Evolutionary conservation across 805 yeast species (phyloP), one percentile per base, ranked within the genome.

Genomic region (Metschnikowia continentalis): DNA sequence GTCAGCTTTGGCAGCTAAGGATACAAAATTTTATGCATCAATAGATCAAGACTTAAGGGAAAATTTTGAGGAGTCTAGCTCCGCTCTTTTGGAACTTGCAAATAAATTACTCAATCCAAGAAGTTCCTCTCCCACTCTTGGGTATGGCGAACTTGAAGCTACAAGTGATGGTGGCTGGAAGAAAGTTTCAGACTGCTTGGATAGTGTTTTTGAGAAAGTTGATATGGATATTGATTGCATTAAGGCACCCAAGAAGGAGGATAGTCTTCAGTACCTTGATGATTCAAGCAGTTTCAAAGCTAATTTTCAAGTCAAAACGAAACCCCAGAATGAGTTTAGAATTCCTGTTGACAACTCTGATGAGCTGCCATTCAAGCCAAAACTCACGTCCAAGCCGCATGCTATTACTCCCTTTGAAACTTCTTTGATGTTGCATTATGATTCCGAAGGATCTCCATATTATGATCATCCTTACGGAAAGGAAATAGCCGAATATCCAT

Each of bases 391-490:
- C 1, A 94, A 94, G 64, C 98, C 97, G 0, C 77, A 88, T 64
- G 80, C 89, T 0, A 44, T 84, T 7, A 68, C 66, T 42, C 68
- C 88, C 0, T 75, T 84, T 20, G 80, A 80, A n/a, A 81, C 83
- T 26, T 70, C 82, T 5, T 51, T 78, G 40, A 42, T 20, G 15
- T 32, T 49, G 17, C 41, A 26, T 22, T 43, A 47, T 2, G 51
- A 49, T 19, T 48, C 41, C 8, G 41, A 42, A 15, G 42, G 42
- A 13, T 19, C 20, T 30, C 42, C 42, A 11, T 32, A 15, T 65
- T 86, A 83, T 62, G 77, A 76, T 8, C 94, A 94, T 46, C 99
- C 99, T 0, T 92, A 94, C 61, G 79, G 74, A 43, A 66, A 69
- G 36, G 98, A 92, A 67, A 92, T 92, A 42, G 76, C 76, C 60